Base-by-base conservation (phyloP, 495 filamentous ascomycete genomes). In the Pyronema domesticum region DNA sequence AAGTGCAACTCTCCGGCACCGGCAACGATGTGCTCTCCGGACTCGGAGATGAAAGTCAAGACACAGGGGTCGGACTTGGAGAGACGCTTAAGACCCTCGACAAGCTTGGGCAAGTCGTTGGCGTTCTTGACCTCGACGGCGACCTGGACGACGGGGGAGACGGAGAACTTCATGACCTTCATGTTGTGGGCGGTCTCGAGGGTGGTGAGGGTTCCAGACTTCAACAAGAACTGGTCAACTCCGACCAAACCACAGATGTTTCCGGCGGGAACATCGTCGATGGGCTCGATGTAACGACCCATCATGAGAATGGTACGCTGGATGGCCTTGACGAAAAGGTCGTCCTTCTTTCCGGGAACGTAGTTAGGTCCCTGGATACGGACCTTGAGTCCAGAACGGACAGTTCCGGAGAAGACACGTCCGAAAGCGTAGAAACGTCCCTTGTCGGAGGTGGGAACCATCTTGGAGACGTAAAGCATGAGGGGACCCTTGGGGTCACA, bases 121-220 rank as follows among this genome's bases (percentile, higher is more conserved):
- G 93, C 93, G 73, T 99, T 99, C 85, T 95, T 96, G 76, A 95
- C 91, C 74, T 96, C 88, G 63, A 99, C 91, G 70, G 93, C 94
- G 60, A 91, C 89, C 73, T 80, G 91, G 62, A 99, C 93, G 72
- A 99, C 91, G 68, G 91, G 91, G 40, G 91, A 96, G 68, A 99
- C 91, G 65, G 91, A 99, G 85, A 99, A 99, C 76, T 94, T 95
- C 91, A 99, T 99, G 73, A 99, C 91, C 82, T 96, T 99, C 62
- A 99, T 73, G 80, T 99, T 99, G 83, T 99, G 91, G 65, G 91
- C 91, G 57, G 89, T 89, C 58, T 99, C 91, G 66, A 80, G 80
- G 68, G 93, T 99, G 71, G 88, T 94, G 60, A 99, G 81, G 61
- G 91, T 99, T 80, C 91, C 91, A 68, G 91, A 96, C 82, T 99